Evolutionary conservation across 768 basidiomycete species (phyloP).

Genomic region (Lentinula sp.): DNA sequence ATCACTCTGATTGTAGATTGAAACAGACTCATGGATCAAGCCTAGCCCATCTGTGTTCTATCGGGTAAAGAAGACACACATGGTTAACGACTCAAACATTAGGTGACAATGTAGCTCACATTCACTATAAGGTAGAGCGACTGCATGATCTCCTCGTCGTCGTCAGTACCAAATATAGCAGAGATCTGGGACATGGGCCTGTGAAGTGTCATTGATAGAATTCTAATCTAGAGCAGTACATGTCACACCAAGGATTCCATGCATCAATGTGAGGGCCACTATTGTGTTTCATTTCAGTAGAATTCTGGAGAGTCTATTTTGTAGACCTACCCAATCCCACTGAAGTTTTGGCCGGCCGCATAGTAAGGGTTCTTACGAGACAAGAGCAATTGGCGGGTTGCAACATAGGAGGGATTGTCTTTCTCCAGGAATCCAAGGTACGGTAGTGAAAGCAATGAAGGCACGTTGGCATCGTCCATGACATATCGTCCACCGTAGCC

Average conservation of each 20-base stretch:
- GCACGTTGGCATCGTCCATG: constrained; percentile 86
- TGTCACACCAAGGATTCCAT: constrained; percentile 62
- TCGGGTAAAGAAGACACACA: not conserved
- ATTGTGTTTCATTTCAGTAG: not conserved
- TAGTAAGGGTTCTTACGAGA: constrained; percentile 69
- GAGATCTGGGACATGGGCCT: constrained; percentile 82
- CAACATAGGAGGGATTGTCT: constrained; percentile 49
- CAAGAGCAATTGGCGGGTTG: constrained; percentile 57
- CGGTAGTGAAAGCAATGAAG: constrained; percentile 71
- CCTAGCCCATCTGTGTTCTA: constrained; percentile 72
- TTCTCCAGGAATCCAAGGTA: constrained; percentile 74
- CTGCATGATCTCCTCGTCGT: constrained; percentile 61
- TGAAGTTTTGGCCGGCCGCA: constrained; percentile 55
- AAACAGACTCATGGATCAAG: constrained; percentile 72
- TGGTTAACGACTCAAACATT: not conserved
- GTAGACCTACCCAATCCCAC: constrained; percentile 56
- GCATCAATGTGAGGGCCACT: constrained; percentile 3
- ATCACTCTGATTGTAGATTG: constrained; percentile 47
- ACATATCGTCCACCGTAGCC: constrained; percentile 68
- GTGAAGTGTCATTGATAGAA: not conserved
- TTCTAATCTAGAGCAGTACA: not conserved
- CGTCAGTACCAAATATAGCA: constrained; percentile 67
- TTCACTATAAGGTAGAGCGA: constrained; percentile 63
- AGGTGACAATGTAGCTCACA: constrained; percentile 32
- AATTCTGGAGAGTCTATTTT: not conserved